Evolutionary conservation across 768 basidiomycete species (phyloP).

Genomic region (Royoungia palumana): DNA sequence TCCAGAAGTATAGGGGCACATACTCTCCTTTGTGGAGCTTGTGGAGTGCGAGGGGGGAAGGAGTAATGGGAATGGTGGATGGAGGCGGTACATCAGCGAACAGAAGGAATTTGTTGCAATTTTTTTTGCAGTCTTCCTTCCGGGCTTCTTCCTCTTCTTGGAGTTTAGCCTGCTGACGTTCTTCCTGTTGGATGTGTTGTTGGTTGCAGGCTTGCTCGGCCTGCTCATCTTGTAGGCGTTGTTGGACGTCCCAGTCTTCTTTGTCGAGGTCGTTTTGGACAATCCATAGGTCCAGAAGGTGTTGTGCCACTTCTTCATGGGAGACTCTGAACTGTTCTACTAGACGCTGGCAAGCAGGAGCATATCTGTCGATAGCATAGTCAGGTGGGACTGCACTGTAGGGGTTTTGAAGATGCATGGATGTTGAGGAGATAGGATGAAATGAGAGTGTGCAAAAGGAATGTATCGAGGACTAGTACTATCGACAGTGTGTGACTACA

Average conservation of each 20-base stretch:
- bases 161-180: no score
- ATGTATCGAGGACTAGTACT: no score
- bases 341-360: no score
- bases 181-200: no score
- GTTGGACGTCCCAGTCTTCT: background rate
- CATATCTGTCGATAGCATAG: no score
- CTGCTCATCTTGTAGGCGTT: no score
- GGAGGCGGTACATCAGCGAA: background rate
- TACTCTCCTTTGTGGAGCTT: background rate
- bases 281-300: background rate
- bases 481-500: no score
- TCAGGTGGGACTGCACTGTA: no score
- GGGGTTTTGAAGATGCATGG: no score
- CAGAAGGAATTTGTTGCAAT: background rate
- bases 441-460: no score
- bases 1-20: background rate
- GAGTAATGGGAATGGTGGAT: background rate
- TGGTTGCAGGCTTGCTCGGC: no score
- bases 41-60: background rate
- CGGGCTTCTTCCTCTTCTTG: background rate
- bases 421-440: no score
- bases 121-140: slow-evolving; percentile 1
- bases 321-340: background rate
- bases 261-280: background rate
- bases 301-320: background rate